phyloP scores from a whole-genome alignment of 192 early-diverging fungal species.

The Coemansia sp. region DNA sequence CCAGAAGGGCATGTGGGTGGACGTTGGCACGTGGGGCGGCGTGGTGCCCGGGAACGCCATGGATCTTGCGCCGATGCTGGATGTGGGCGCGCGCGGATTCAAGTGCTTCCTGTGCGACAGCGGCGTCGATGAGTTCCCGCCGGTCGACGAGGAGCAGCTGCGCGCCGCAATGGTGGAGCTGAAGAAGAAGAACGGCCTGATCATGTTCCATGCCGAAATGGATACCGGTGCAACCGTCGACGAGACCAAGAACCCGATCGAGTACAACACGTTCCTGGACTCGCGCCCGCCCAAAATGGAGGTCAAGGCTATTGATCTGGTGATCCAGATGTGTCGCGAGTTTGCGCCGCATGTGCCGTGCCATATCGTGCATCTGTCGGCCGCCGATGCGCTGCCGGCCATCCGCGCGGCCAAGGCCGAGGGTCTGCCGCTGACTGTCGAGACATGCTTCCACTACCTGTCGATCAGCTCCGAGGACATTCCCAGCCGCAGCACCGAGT shows the following conservation, averaged over 20 bases:
- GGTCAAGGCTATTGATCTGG: slow-evolving; percentile 70
- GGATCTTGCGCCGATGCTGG: slow-evolving; percentile 66
- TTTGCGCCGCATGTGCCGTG: slow-evolving; percentile 66
- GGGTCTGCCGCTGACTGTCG: slow-evolving; percentile 71
- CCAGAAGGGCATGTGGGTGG: slow-evolving; percentile 69
- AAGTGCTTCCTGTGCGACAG: slow-evolving; percentile 84
- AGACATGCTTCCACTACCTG: slow-evolving; percentile 85
- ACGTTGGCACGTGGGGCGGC: slow-evolving; percentile 79
- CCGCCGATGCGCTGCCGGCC: slow-evolving; percentile 69
- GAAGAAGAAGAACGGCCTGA: slow-evolving; percentile 55
- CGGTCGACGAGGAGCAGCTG: slow-evolving; percentile 69
- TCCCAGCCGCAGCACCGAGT: slow-evolving; percentile 70
- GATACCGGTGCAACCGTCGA: slow-evolving; percentile 34
- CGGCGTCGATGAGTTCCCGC: slow-evolving; percentile 83
- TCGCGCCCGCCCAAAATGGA: slow-evolving; percentile 73
- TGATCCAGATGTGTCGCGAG: slow-evolving; percentile 68
- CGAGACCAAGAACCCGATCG: slow-evolving; percentile 53
- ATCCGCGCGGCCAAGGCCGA: slow-evolving; percentile 71
- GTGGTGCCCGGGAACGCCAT: slow-evolving; percentile 70
- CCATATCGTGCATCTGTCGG: slow-evolving; percentile 83
- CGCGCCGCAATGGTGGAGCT: slow-evolving; percentile 66
- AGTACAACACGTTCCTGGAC: slow-evolving; percentile 67
- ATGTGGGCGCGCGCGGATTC: slow-evolving; percentile 73
- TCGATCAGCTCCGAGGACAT: slow-evolving; percentile 67
- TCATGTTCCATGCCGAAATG: slow-evolving; percentile 84